Evolutionary conservation across 129 eudicot species (phyloP), one percentile per base, ranked within the genome.

Genomic region (Saposhnikovia divaricata): DNA sequence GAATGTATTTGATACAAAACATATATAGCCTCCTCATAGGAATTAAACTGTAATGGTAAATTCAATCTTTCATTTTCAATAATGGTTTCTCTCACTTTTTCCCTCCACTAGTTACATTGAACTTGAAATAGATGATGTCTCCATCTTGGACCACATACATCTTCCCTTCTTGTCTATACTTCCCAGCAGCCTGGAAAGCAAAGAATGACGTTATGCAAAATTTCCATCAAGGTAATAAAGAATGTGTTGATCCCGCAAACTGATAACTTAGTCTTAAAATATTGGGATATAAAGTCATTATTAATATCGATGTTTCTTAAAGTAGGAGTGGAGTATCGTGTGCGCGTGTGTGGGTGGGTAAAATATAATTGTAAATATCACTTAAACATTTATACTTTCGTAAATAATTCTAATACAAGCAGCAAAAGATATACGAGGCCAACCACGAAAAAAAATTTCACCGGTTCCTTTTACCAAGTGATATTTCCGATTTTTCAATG

Each of bases 111-210:
- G 99, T 90, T 69, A 92, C 98, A 31, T 96, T 96, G 84, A 96
- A 96, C 88, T 96, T 96, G 89, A 96, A 96, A 84, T 86, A 96
- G 76, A 96, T 96, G 13, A 96, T 83, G 82, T 96, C 99, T 21
- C 93, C 99, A 47, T 96, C 99, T 83, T 92, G 98, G 44, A 96
- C 98, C 79, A 96, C 93, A 61, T 96, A 96, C 7, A 93, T 90
- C 88, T 95, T 95, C 8, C 99, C 99, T 75, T 96, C 99, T 84
- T 96, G 99, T 83, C 86, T 80, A 80, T 96, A 96, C 93, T 96
- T 96, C 75, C 99, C 99, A 55, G 90, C 91, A 84, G 97, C 99
- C 99, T 96, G 85, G 66, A 25, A 77, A 79, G 15, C 73, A 51
- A 73, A 27, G 40, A 39, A 25, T n/a, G 34, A n/a, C 6, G 34